These are phyloP conservation scores for Xylariaceae sp. DNA, from an alignment of 2,329 filamentous ascomycete genomes.

Conservation along the genomic window DNA sequence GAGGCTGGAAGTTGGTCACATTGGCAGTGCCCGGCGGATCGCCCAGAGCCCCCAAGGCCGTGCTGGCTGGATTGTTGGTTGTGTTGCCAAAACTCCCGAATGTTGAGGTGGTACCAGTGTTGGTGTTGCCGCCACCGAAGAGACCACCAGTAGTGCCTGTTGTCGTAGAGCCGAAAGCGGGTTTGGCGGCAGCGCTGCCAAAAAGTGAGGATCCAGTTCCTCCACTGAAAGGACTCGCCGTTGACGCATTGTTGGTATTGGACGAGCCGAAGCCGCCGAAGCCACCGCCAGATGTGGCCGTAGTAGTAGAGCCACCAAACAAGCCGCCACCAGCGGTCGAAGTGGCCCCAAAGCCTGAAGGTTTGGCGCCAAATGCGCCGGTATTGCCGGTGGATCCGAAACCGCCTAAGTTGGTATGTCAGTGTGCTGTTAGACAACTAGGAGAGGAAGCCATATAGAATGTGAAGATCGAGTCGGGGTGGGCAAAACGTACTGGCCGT, in stretches of 20 bases:
- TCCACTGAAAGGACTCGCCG: conserved; percentile 48
- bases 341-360: conserved; percentile 47
- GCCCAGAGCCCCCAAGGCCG: conserved; percentile 58
- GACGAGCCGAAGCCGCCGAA: conserved; percentile 49
- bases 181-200: conserved; percentile 44
- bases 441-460: not conserved
- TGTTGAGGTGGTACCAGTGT: conserved; percentile 31
- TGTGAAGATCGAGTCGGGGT: not conserved
- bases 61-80: conserved; percentile 51
- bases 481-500: conserved; percentile 47
- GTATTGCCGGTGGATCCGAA: conserved; percentile 56
- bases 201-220: conserved; percentile 37
- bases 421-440: conserved; percentile 18
- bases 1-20: conserved; percentile 70
- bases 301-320: conserved; percentile 44
- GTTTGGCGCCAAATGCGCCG: conserved; percentile 53
- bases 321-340: conserved; percentile 38
- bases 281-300: conserved; percentile 47
- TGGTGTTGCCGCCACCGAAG: conserved; percentile 52
- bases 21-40: conserved; percentile 73
- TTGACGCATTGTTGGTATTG: conserved; percentile 46
- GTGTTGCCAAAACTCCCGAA: conserved; percentile 48
- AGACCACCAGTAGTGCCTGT: conserved; percentile 54
- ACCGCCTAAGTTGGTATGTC: conserved; percentile 31
- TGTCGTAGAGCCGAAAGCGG: conserved; percentile 56